A percentile compares a stretch with the other conserved stretches of the same genome.
Evolutionary conservation across 1,139 yeast species (phyloP).

Genomic region (Zygosaccharomyces pseudobailii): DNA sequence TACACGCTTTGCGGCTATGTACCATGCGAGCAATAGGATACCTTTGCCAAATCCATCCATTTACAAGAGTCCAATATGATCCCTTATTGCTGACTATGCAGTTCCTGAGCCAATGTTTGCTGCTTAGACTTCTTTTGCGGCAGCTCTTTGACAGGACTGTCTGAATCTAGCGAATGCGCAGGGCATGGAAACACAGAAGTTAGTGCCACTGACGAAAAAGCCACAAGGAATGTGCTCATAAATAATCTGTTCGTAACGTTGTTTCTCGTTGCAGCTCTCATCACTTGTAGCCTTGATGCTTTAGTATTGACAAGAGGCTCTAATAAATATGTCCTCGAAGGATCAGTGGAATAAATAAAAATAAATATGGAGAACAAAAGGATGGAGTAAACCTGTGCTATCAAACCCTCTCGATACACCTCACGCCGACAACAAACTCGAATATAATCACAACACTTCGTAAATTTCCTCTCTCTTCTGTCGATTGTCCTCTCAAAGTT

Average conservation of each 20-base stretch:
- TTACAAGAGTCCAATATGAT: not conserved
- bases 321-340: not conserved
- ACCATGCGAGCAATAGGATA: not conserved
- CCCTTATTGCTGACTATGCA: not conserved
- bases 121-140: conserved; percentile 5
- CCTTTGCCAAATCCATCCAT: not conserved
- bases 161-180: conserved; percentile 39
- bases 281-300: conserved; percentile 8
- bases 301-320: conserved; percentile 1
- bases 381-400: not conserved
- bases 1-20: not conserved
- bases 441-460: not conserved
- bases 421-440: not conserved
- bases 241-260: conserved; percentile 37
- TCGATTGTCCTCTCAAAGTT: not conserved
- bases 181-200: conserved; percentile 41
- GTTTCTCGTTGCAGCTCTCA: conserved; percentile 37
- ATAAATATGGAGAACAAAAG: not conserved
- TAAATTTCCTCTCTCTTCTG: not conserved
- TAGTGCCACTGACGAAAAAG: conserved; percentile 39
- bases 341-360: not conserved
- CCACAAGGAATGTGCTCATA: conserved; percentile 38
- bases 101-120: not conserved
- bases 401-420: not conserved
- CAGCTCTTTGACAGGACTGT: conserved; percentile 24